Evolutionary conservation across 1,139 yeast genomes (phyloP).

Genomic region (Geotrichum europaeum): DNA sequence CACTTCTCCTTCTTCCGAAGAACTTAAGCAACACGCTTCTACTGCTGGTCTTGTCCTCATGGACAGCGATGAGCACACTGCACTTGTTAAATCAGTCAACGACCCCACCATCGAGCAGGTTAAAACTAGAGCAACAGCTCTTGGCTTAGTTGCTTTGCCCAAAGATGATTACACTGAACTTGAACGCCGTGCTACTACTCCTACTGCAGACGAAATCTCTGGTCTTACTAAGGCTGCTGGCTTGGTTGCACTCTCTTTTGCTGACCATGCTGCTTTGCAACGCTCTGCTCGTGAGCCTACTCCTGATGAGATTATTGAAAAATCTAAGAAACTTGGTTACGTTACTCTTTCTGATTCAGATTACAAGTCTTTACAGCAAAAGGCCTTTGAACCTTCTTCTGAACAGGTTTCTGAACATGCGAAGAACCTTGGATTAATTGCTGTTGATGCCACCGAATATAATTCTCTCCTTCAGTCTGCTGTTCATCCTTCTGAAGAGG

Average conservation of each 20-base stretch:
- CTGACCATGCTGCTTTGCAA: slow-evolving; percentile 19
- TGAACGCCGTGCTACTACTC: slow-evolving; percentile 26
- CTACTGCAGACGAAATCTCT: slow-evolving; percentile 26
- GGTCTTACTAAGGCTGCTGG: slow-evolving; percentile 32
- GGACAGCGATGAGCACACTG: slow-evolving; percentile 23
- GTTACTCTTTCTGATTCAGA: slow-evolving; percentile 28
- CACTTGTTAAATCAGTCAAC: slow-evolving; percentile 16
- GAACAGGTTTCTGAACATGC: slow-evolving; percentile 17
- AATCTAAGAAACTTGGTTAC: slow-evolving; percentile 24
- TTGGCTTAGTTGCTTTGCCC: slow-evolving; percentile 38
- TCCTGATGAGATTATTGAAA: slow-evolving; percentile 16
- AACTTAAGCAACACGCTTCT: slow-evolving; percentile 14
- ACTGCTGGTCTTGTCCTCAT: slow-evolving; percentile 21
- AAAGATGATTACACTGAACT: slow-evolving; percentile 34
- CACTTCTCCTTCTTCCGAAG: slow-evolving; percentile 17
- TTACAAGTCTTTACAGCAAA: slow-evolving; percentile 24
- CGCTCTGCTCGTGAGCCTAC: slow-evolving; percentile 15
- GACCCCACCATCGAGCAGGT: slow-evolving; percentile 30
- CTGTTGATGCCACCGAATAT: slow-evolving; percentile 8
- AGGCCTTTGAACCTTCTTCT: slow-evolving; percentile 12
- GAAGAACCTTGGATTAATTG: slow-evolving; percentile 1
- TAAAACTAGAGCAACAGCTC: slow-evolving; percentile 33
- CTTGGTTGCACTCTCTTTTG: slow-evolving; percentile 26
- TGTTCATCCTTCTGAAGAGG: slow-evolving; percentile 23
- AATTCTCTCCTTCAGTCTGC: slow-evolving; percentile 9